These are phyloP conservation scores for Protea cynaroides DNA, from an alignment of 164 flowering plant species.

Conservation along the genomic window DNA sequence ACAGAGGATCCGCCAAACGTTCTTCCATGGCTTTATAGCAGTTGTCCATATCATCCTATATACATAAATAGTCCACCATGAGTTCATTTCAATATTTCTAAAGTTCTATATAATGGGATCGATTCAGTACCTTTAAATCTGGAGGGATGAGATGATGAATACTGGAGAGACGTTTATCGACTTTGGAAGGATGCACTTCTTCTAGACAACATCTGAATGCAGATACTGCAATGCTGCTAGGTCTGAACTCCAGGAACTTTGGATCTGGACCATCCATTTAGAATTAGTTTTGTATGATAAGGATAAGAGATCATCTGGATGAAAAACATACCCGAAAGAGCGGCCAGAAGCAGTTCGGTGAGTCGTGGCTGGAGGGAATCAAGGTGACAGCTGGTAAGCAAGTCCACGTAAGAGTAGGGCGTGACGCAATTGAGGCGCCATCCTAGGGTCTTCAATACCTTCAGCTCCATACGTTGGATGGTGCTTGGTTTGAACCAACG, in stretches of 20 bases:
- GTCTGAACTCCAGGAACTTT: conserved; percentile 35
- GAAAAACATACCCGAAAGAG: conserved; percentile 42
- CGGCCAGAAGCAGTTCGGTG: conserved; percentile 32
- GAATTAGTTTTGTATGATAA: too few species aligned
- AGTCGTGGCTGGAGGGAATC: conserved; percentile 24
- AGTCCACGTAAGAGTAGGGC: conserved; percentile 38
- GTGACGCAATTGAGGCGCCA: conserved; percentile 51
- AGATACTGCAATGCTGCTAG: conserved; percentile 36
- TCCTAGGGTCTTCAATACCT: conserved; percentile 28
- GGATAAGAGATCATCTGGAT: too few species aligned
- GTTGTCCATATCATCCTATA: conserved; percentile 32
- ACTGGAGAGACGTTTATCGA: conserved; percentile 9
- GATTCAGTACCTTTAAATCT: conserved; percentile 29
- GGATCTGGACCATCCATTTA: conserved; percentile 27
- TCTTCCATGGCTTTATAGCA: conserved; percentile 40
- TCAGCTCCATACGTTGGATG: conserved; percentile 50
- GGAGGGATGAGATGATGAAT: conserved; percentile 25
- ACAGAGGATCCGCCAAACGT: conserved; percentile 15
- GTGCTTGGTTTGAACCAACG: conserved; percentile 28
- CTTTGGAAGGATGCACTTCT: conserved; percentile 26
- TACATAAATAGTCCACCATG: too few species aligned
- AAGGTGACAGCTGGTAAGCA: conserved; percentile 23
- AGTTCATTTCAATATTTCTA: too few species aligned
- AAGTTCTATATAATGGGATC: not conserved
- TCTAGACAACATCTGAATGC: conserved; percentile 40